phyloP scores from a whole-genome alignment of 2,329 filamentous ascomycete species.

The Xylaria multiplex region DNA sequence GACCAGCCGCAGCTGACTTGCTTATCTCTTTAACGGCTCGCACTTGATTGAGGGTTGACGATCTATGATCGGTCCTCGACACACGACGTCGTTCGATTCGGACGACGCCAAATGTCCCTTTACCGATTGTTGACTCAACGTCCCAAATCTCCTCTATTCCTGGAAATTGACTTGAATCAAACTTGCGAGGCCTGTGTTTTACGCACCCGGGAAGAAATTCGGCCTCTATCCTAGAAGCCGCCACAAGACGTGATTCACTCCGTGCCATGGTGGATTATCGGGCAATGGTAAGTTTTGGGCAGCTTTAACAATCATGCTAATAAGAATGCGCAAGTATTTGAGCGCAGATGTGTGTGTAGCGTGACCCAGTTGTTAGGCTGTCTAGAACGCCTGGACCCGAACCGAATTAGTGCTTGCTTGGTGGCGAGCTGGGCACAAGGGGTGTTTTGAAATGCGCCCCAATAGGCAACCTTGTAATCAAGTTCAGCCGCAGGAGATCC shows the following conservation, averaged over 20 bases:
- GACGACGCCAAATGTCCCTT: conserved; percentile 23
- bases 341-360: not conserved
- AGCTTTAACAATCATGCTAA: not conserved
- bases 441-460: conserved; percentile 3
- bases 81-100: conserved; percentile 16
- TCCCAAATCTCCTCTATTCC: conserved; percentile 16
- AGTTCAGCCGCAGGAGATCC: conserved; percentile 18
- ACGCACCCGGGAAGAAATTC: conserved; percentile 11
- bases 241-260: conserved; percentile 15
- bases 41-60: not conserved
- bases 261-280: conserved; percentile 9
- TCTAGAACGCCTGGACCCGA: conserved; percentile 16
- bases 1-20: conserved; percentile 10
- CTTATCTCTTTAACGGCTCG: conserved; percentile 27
- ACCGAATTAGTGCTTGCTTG: not conserved
- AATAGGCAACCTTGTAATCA: conserved; percentile 1
- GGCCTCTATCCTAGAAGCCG: conserved; percentile 14
- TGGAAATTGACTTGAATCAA: conserved; percentile 1
- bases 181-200: conserved; percentile 4
- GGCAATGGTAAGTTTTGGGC: not conserved
- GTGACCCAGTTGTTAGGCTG: conserved; percentile 6
- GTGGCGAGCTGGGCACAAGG: conserved; percentile 9
- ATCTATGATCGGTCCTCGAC: not conserved
- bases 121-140: conserved; percentile 20
- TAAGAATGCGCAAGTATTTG: not conserved